Percentiles rank a stretch among this genome's conserved stretches.
Conservation (phyloP, 2,329 filamentous ascomycete genomes). For the Aspergillus arachidicola region DNA sequence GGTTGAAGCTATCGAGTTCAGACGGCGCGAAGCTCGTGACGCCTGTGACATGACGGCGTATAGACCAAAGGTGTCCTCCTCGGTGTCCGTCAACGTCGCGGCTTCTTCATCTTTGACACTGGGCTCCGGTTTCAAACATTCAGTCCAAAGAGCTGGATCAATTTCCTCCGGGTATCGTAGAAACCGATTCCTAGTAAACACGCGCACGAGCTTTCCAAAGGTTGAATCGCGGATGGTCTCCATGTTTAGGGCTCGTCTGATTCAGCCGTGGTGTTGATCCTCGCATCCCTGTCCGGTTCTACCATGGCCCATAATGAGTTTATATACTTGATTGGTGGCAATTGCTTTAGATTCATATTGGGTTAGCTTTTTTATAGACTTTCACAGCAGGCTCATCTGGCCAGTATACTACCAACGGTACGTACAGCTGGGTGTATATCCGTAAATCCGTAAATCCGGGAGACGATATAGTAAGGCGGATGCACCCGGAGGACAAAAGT, state of each 20-base stretch:
- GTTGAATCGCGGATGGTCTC: conserved; percentile 24
- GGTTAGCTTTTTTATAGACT: not conserved
- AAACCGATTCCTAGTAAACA: conserved; percentile 13
- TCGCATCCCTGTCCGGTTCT: not conserved
- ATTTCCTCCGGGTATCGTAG: conserved; percentile 25
- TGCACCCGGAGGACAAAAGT: not conserved
- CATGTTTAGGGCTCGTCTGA: not conserved
- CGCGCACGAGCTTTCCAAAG: conserved; percentile 25
- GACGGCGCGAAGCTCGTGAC: conserved; percentile 5
- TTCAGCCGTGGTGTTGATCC: not conserved
- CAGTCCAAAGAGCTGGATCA: conserved; percentile 15
- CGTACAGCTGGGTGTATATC: not conserved
- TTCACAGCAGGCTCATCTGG: not conserved
- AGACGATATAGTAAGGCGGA: not conserved
- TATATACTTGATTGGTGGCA: not conserved
- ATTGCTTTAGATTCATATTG: not conserved
- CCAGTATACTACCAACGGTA: not conserved
- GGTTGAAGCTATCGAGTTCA: conserved; percentile 9
- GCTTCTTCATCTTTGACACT: conserved; percentile 12
- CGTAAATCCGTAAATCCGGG: not conserved
- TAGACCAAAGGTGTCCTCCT: conserved; percentile 17
- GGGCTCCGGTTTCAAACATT: conserved; percentile 17
- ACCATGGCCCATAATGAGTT: not conserved
- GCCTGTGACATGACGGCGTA: conserved; percentile 24
- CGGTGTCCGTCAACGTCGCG: conserved; percentile 4